Evolutionary conservation across 139 green algal species (phyloP), one percentile per base, ranked within the genome.

Genomic region (Tetradesmus obliquus): DNA sequence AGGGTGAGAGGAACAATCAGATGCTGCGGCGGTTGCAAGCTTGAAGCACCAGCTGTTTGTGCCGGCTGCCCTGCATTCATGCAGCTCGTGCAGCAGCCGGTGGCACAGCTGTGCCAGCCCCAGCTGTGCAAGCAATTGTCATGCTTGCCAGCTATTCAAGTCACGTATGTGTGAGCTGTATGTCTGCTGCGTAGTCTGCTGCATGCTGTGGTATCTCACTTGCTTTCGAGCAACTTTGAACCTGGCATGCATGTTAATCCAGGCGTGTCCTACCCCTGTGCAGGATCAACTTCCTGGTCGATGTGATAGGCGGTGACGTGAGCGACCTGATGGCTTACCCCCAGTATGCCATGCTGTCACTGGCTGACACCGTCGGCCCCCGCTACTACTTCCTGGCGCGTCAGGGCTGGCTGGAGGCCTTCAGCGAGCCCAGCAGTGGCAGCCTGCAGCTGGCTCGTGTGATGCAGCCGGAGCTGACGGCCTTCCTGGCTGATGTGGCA

Each of bases 281-380:
- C 85, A 89, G 85, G 85, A 57, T 89, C 24, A 89, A 89, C 62
- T 89, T 89, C 85, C 62, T 89, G 85, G 19, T 88, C n/a, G 83
- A 89, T 60, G 85, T n/a, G 9, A 82, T 89, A 54, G 85, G 85
- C 4, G 13, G 22, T 17, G n/a, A 45, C 13, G 20, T 57, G 76
- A 57, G 54, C 3, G 85, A 81, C 45, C 32, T 89, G 85, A 32
- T 89, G 62, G 15, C 51, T 1, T 89, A 62, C 85, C 85, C 85
- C 0, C 60, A 51, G 45, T 81, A 81, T 9, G 8, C 54, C 17
- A 57, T 89, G 85, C 32, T 89, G 85, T 53, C 85, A 3, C 62
- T 89, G 62, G 62, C 85, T 79, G 85, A 82, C 85, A 45, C 7
- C 15, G 69, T 82, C 22, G 85, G 85, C 32, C 85, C 85, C 5